A percentile compares a stretch with the other conserved stretches of the same genome.
These are phyloP conservation scores for Hansfordia pulvinata DNA, from an alignment of 2,329 filamentous ascomycete species.

Conservation along the genomic window DNA sequence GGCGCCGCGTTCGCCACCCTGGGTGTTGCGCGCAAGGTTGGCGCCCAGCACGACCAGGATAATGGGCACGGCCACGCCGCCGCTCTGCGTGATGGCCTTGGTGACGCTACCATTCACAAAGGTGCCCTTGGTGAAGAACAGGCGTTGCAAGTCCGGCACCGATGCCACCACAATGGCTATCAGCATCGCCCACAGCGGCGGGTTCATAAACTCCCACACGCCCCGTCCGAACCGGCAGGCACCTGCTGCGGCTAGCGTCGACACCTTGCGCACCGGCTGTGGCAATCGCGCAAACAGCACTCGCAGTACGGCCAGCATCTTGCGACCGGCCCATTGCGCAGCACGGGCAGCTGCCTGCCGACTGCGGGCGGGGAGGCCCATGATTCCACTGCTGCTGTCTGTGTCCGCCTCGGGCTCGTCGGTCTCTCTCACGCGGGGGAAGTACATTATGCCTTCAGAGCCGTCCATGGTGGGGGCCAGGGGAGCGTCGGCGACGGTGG, in stretches of 20 bases:
- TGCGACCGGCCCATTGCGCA: too few relatives aligned
- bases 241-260: too few relatives aligned
- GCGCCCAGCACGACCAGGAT: slow-evolving; percentile 93
- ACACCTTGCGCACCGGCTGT: too few relatives aligned
- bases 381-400: too few relatives aligned
- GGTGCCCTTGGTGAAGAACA: slow-evolving; percentile 81
- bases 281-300: too few relatives aligned
- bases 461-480: too few relatives aligned
- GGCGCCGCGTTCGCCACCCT: slow-evolving; percentile 49
- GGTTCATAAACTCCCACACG: slow-evolving; percentile 93
- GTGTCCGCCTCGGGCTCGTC: slow-evolving; percentile 27
- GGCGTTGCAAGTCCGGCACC: slow-evolving; percentile 63
- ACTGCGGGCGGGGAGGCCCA: too few relatives aligned
- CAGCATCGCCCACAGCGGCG: slow-evolving; percentile 94
- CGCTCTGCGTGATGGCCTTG: slow-evolving; percentile 71
- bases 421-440: slow-evolving; percentile 38
- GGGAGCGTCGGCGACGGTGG: too few relatives aligned
- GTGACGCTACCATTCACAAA: slow-evolving; percentile 92
- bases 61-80: slow-evolving; percentile 82
- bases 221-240: too few relatives aligned
- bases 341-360: too few relatives aligned
- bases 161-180: slow-evolving; percentile 83
- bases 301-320: too few relatives aligned
- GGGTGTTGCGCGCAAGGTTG: slow-evolving; percentile 84
- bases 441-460: slow-evolving; percentile 48